Evolutionary conservation across 805 yeast species (phyloP), one percentile per base, ranked within the genome.

Genomic region (Saccharomycopsis javanensis): DNA sequence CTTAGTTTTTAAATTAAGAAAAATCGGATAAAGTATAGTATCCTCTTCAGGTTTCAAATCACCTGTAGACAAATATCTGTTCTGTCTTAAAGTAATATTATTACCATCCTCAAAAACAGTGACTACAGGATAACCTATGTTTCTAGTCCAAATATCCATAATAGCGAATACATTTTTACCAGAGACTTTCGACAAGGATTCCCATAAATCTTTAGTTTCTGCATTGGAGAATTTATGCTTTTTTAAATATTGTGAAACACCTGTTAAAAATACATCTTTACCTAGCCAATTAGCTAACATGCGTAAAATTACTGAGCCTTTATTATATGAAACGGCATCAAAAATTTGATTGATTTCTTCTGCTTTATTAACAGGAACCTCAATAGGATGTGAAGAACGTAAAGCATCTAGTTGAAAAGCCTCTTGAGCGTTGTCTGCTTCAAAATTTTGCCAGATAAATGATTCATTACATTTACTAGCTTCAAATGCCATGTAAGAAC

Each of bases 361-460:
- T 25, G 90, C 91, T 62, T 78, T 78, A 68, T 81, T 79, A 30
- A 88, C 88, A n/a, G 92, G 90, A 38, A 87, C 92, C 70, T 87
- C 91, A 63, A 87, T 83, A 45, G 95, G 94, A 69, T 87, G 96
- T 28, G 94, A 86, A 4, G 89, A 82, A 69, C 95, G 82, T 61
- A 89, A 77, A 7, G 88, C 81, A 68, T 89, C 96, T 60, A 89
- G 76, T 5, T 77, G 71, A 66, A 89, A 77, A 28, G 95, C 95
- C 62, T 77, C 77, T 71, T 86, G 91, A 66, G 86, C 79, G 62
- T 85, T 79, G 65, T 83, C 92, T n/a, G 86, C 77, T 38, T 88
- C 94, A 66, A 87, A 89, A 55, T 82, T 80, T 71, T 88, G 87
- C 88, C 89, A 87, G 42, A 87, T 92, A 92, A 94, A 87, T 62